A percentile compares a stretch with the other conserved stretches of the same genome.
Evolutionary conservation across 768 basidiomycete genomes (phyloP).

Genomic region (Kwoniella dendrophila): DNA sequence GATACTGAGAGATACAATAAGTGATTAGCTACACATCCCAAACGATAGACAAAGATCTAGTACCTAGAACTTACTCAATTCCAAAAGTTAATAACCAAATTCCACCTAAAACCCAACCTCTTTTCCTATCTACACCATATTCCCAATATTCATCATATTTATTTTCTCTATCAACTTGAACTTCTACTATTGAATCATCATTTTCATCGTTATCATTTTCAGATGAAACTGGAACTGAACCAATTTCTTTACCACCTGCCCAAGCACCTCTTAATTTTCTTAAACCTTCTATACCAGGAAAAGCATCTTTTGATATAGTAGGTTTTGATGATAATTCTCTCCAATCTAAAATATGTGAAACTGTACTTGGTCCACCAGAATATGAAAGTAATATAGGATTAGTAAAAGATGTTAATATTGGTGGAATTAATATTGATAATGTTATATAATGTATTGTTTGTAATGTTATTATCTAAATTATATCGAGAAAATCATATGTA

Average conservation of each 20-base stretch:
- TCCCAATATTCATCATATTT: slow-evolving; percentile 60
- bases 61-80: slow-evolving; percentile 70
- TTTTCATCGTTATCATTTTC: slow-evolving; percentile 15
- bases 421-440: slow-evolving; percentile 77
- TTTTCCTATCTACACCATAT: slow-evolving; percentile 71
- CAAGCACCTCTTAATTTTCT: slow-evolving; percentile 71
- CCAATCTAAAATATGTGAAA: slow-evolving; percentile 82
- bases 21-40: no score
- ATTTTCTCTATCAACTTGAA: slow-evolving; percentile 11
- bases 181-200: slow-evolving; percentile 24
- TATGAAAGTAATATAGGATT: slow-evolving; percentile 44
- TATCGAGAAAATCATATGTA: background rate
- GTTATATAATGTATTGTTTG: slow-evolving; percentile 94
- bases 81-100: slow-evolving; percentile 82
- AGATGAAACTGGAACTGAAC: slow-evolving; percentile 58
- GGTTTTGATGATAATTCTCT: slow-evolving; percentile 86
- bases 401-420: slow-evolving; percentile 73
- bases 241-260: slow-evolving; percentile 77
- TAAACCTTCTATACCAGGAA: slow-evolving; percentile 60
- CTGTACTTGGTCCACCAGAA: slow-evolving; percentile 51
- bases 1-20: slow-evolving; percentile 59
- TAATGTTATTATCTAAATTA: slow-evolving; percentile 78
- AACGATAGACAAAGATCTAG: no score
- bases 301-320: slow-evolving; percentile 60
- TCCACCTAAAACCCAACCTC: slow-evolving; percentile 87